Evolutionary conservation across 2,329 filamentous ascomycete species (phyloP).

Genomic region (Claviceps monticola): DNA sequence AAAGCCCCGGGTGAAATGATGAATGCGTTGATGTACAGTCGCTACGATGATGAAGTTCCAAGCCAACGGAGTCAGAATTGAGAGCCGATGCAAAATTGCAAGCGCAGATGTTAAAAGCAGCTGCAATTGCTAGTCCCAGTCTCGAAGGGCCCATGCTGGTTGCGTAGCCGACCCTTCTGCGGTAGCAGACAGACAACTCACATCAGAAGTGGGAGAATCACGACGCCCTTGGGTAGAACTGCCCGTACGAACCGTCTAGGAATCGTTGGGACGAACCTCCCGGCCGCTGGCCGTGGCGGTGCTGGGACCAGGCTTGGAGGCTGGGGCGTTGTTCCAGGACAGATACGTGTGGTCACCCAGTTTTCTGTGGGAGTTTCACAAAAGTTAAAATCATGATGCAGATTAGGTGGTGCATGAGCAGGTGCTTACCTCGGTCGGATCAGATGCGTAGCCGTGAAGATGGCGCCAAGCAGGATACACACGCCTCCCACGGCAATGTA

Average conservation of each 20-base stretch:
- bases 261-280: conserved; percentile 32
- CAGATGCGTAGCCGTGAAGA: conserved; percentile 85
- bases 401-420: neutral
- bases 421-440: conserved; percentile 60
- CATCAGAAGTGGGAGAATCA: neutral
- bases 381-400: too few relatives aligned
- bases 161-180: neutral
- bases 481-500: conserved; percentile 90
- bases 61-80: too few relatives aligned
- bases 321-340: conserved; percentile 67
- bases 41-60: too few relatives aligned
- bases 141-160: neutral
- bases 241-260: conserved; percentile 22
- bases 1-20: too few relatives aligned
- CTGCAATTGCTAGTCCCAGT: neutral
- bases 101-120: neutral
- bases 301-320: conserved; percentile 27
- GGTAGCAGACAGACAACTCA: neutral
- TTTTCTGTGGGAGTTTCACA: conserved; percentile 47
- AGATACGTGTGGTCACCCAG: conserved; percentile 95
- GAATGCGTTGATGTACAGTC: too few relatives aligned
- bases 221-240: conserved; percentile 3
- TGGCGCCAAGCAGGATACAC: conserved; percentile 72
- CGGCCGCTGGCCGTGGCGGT: conserved; percentile 41
- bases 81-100: too few relatives aligned